Evolutionary conservation across 2,329 filamentous ascomycete genomes (phyloP).

Genomic region (Colletotrichum noveboracense): DNA sequence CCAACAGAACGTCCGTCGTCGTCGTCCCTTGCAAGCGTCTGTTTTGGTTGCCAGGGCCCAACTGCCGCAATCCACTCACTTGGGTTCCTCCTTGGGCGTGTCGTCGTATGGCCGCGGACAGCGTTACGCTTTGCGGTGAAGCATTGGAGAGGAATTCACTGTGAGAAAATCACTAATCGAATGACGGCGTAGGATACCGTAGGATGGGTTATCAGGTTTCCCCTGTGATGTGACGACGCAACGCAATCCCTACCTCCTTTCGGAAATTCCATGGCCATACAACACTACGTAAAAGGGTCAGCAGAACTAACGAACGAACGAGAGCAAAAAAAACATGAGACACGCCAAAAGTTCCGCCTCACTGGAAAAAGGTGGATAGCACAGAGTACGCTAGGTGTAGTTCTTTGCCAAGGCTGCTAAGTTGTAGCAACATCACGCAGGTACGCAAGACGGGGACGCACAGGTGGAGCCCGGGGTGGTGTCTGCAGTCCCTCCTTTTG

Average conservation of each 20-base stretch:
- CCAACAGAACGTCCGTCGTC: background rate
- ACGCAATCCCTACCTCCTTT: background rate
- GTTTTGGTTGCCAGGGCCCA: background rate
- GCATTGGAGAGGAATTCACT: background rate
- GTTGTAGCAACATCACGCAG: background rate
- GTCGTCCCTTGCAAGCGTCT: background rate
- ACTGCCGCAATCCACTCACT: background rate
- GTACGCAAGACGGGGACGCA: background rate
- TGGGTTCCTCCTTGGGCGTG: background rate
- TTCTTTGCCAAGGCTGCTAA: background rate
- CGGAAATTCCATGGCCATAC: background rate
- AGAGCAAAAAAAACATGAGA: constrained; percentile 11
- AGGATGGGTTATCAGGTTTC: background rate
- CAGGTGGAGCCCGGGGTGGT: background rate
- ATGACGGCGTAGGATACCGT: background rate
- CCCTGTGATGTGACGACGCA: background rate
- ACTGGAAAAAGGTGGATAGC: constrained; percentile 9
- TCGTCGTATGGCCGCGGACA: background rate
- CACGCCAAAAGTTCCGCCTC: constrained; percentile 21
- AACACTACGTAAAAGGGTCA: background rate
- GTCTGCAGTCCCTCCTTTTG: background rate
- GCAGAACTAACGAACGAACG: background rate
- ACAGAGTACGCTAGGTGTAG: background rate
- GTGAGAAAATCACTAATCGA: background rate
- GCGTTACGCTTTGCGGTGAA: background rate